phyloP scores from a whole-genome alignment of 2,329 filamentous ascomycete genomes.

The Exophiala sideris region DNA sequence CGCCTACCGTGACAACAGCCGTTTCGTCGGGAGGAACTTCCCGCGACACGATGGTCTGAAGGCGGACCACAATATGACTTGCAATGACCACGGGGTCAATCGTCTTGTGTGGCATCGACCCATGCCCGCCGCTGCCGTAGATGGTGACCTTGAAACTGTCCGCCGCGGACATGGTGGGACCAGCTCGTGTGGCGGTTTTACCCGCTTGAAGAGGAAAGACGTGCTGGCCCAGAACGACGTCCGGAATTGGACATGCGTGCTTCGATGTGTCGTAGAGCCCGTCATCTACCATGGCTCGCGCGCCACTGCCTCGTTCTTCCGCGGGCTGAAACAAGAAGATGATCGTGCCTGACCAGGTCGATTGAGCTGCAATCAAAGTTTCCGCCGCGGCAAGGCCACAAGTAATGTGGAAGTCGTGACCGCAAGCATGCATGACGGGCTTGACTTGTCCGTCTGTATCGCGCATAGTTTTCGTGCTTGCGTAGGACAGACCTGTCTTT shows the following conservation, averaged over 20 bases:
- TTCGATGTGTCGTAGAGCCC: conserved; percentile 48
- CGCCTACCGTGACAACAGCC: conserved; percentile 58
- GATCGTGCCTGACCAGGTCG: conserved; percentile 60
- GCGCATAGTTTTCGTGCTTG: conserved; percentile 44
- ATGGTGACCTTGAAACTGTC: conserved; percentile 52
- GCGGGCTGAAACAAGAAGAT: conserved; percentile 65
- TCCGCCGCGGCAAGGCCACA: conserved; percentile 54
- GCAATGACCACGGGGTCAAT: conserved; percentile 60
- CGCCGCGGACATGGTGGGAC: conserved; percentile 43
- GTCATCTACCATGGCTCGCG: conserved; percentile 60
- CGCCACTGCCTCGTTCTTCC: conserved; percentile 63
- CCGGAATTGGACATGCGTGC: conserved; percentile 48
- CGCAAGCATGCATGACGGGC: conserved; percentile 60
- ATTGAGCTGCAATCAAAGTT: conserved; percentile 43
- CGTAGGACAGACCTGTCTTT: conserved; percentile 47
- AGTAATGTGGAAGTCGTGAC: conserved; percentile 60
- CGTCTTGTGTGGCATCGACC: conserved; percentile 53
- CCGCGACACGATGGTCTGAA: conserved; percentile 59
- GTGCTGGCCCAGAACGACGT: conserved; percentile 57
- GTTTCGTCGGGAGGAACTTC: conserved; percentile 54
- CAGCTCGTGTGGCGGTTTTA: conserved; percentile 37
- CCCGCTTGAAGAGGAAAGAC: conserved; percentile 49
- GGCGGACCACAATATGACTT: conserved; percentile 52
- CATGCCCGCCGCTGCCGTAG: conserved; percentile 59
- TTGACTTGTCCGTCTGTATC: conserved; percentile 51